Percentiles rank a stretch among this genome's conserved stretches.
phyloP scores from a whole-genome alignment of 1,284 basidiomycete genomes.

The Ganoderma multipileum region DNA sequence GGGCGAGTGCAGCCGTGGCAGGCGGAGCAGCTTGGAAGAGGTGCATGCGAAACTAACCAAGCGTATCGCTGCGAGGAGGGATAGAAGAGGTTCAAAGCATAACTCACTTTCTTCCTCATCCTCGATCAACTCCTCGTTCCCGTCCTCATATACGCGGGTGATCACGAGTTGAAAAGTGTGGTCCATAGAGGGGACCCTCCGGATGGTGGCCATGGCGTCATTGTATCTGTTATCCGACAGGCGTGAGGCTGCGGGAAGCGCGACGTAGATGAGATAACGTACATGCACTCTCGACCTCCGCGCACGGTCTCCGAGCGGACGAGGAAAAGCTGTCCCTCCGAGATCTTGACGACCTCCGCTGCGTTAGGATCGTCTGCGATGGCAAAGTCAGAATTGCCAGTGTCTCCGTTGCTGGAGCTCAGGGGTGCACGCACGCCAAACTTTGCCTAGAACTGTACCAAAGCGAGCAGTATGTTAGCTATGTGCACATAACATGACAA shows the following conservation, averaged over 20 bases:
- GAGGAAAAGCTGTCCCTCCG: conserved; percentile 91
- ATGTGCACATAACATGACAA: conserved; percentile 10
- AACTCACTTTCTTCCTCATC: conserved; percentile 94
- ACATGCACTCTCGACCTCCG: conserved; percentile 98
- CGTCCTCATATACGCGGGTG: conserved; percentile 94
- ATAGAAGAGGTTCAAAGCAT: not conserved
- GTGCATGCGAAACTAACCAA: not conserved
- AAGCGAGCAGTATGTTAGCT: conserved; percentile 20
- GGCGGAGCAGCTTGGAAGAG: not conserved
- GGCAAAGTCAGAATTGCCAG: conserved; percentile 34
- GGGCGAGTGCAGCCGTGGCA: not conserved
- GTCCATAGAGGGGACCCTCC: conserved; percentile 83
- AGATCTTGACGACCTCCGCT: conserved; percentile 93
- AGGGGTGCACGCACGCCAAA: conserved; percentile 81
- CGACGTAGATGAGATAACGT: conserved; percentile 42
- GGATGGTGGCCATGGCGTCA: conserved; percentile 94
- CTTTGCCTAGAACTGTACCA: conserved; percentile 83
- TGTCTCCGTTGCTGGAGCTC: not conserved
- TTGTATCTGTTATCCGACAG: conserved; percentile 72
- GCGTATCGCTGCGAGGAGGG: not conserved
- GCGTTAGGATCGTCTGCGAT: conserved; percentile 82
- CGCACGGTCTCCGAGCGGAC: conserved; percentile 91
- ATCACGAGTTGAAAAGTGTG: conserved; percentile 97
- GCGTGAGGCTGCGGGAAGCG: not conserved
- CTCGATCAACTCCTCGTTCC: conserved; percentile 92